Evolutionary conservation across 352 stramenopile species (phyloP), one percentile per base, ranked within the genome.

Genomic region (Globisporangium orthogonon): DNA sequence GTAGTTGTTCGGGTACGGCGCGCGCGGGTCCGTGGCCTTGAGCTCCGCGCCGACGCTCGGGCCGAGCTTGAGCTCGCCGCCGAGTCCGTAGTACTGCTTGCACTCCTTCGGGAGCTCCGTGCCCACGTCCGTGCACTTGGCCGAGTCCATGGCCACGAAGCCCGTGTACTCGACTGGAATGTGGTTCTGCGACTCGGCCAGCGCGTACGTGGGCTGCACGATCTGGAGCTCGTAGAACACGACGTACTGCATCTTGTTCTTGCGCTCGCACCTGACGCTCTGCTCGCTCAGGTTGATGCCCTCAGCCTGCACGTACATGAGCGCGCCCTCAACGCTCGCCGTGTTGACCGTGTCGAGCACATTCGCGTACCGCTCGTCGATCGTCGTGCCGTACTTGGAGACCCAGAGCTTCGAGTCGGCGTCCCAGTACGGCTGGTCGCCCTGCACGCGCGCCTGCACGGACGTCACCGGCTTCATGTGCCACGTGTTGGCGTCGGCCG

Each of bases 181-280:
- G 13, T 48, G 35, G 37, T 80, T 66, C 49, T 78, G 44, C 65
- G 83, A 94, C 50, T 79, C 54, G 33, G 78, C 82, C 3, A 94
- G 56, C 50, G 80, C 78, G 58, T 85, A 73, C 61, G 86, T 92
- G 7, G 86, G 81, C 60, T 94, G 82, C n/a, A 71, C 74, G 30
- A 95, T 74, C 3, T 73, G 69, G 30, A 81, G 74, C 40, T 91
- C 80, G 65, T 92, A 94, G 62, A 95, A 90, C 17, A 94, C 83
- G 43, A 95, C 60, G 62, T 88, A 86, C 48, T 75, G 56, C 65
- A 90, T 87, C 17, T 80, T 71, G 66, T 91, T 91, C 77, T 94
- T 95, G 56, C 83, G 81, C 53, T 33, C n/a, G 33, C 54, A 60
- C 18, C 35, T 28, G 7, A 33, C 13, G 35, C 39, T 80, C 70